Percentiles rank a stretch among this genome's conserved stretches.
Evolutionary conservation across 805 yeast genomes (phyloP).

Genomic region (Kuraishia capsulata): DNA sequence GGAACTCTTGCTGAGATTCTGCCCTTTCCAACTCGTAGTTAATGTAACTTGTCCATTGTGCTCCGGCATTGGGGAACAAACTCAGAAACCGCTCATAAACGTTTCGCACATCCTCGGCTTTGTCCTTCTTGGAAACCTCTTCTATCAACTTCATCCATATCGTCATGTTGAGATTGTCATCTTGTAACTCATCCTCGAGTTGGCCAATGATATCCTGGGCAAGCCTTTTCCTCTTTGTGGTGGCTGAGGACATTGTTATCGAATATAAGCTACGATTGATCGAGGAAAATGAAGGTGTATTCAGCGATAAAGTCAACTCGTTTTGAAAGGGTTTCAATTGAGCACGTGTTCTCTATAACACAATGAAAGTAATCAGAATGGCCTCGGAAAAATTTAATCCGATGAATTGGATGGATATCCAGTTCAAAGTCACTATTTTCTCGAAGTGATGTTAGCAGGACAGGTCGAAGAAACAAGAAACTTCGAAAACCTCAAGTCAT

Average conservation of each 20-base stretch:
- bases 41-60: conserved; percentile 69
- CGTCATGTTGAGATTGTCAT: conserved; percentile 41
- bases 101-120: conserved; percentile 48
- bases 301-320: no score
- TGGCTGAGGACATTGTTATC: no score
- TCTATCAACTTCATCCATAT: conserved; percentile 51
- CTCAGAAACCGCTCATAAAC: conserved; percentile 52
- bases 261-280: no score
- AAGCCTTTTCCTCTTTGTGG: conserved; percentile 4
- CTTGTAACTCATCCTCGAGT: conserved; percentile 43
- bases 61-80: conserved; percentile 59
- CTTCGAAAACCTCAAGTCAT: no score
- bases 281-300: no score
- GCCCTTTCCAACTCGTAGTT: conserved; percentile 54
- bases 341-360: neutral
- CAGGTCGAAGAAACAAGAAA: no score
- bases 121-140: conserved; percentile 39
- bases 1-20: conserved; percentile 31
- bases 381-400: no score
- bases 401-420: no score
- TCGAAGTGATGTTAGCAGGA: no score
- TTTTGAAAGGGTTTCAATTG: neutral
- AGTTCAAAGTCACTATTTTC: no score
- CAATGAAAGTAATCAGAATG: no score
- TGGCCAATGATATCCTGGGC: conserved; percentile 35